phyloP scores from a whole-genome alignment of 1,284 basidiomycete genomes.

The Ceratobasidium sp. region DNA sequence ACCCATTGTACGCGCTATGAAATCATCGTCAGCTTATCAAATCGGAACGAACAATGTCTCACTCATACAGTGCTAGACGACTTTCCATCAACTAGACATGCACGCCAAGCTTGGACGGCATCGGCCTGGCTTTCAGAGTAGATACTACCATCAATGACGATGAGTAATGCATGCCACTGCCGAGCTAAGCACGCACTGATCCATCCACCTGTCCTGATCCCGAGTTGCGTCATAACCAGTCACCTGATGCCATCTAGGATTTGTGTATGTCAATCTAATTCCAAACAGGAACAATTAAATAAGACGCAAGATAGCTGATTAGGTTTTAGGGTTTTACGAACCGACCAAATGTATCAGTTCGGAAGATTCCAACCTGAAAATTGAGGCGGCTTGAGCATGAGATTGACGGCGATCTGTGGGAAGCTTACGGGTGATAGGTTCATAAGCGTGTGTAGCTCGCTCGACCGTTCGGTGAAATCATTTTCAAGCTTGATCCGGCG shows the following conservation, averaged over 20 bases:
- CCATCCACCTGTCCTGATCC: constrained; percentile 28
- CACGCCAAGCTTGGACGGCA: constrained; percentile 13
- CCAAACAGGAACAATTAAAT: background rate
- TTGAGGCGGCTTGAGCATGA: background rate
- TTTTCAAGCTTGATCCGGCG: constrained; percentile 54
- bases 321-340: background rate
- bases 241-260: constrained; percentile 32
- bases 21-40: background rate
- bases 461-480: constrained; percentile 57
- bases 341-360: constrained; percentile 24
- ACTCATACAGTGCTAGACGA: constrained; percentile 9
- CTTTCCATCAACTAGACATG: constrained; percentile 20
- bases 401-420: too few species aligned
- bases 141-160: background rate
- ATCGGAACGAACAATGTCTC: background rate
- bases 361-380: constrained; percentile 29
- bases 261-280: constrained; percentile 4
- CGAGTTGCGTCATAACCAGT: constrained; percentile 2
- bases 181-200: background rate
- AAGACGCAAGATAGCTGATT: background rate
- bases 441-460: constrained; percentile 53
- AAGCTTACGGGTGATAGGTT: constrained; percentile 47
- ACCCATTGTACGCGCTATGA: constrained; percentile 35
- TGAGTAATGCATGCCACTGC: background rate
- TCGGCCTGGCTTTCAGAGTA: constrained; percentile 13